These are phyloP conservation scores for Nitzschia sp. DNA, from an alignment of 108 stramenopile genomes.

Conservation along the genomic window DNA sequence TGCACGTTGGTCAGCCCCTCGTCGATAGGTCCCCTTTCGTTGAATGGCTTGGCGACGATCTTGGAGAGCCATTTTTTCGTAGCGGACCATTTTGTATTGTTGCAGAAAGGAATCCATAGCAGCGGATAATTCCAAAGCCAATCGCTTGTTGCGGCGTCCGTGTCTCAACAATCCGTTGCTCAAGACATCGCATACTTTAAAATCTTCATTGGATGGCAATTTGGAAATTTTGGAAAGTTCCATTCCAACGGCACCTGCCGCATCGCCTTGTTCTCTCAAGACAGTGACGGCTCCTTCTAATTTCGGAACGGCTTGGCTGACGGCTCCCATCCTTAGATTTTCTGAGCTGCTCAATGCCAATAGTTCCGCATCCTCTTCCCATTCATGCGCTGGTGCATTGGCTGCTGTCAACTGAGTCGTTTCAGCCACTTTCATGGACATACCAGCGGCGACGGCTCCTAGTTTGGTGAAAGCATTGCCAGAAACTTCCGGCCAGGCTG, in stretches of 20 bases:
- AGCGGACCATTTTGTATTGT: slow-evolving; percentile 76
- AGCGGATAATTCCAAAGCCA: slow-evolving; percentile 70
- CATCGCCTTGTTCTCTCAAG: slow-evolving; percentile 66
- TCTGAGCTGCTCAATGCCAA: slow-evolving; percentile 67
- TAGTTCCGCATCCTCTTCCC: slow-evolving; percentile 83
- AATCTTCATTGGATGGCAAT: slow-evolving; percentile 45
- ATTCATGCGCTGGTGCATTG: slow-evolving; percentile 33
- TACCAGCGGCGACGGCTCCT: slow-evolving; percentile 47
- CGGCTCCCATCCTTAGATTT: slow-evolving; percentile 69
- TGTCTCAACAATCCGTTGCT: slow-evolving; percentile 58
- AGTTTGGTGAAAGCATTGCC: slow-evolving; percentile 74
- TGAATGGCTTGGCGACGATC: slow-evolving; percentile 71
- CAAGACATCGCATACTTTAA: slow-evolving; percentile 55
- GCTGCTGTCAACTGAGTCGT: slow-evolving; percentile 22
- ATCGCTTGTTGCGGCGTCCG: slow-evolving; percentile 72
- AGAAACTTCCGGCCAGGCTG: slow-evolving; percentile 89
- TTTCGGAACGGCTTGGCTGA: slow-evolving; percentile 82
- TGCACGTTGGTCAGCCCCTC: slow-evolving; percentile 62
- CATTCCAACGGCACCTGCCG: slow-evolving; percentile 65
- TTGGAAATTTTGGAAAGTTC: slow-evolving; percentile 75
- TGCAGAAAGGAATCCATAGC: slow-evolving; percentile 66
- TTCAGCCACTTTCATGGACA: slow-evolving; percentile 41
- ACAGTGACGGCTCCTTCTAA: slow-evolving; percentile 72
- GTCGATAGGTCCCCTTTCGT: slow-evolving; percentile 55
- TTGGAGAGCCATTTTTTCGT: slow-evolving; percentile 78